Evolutionary conservation across 2,329 filamentous ascomycete genomes (phyloP).

Genomic region (Xylariaceae sp.): DNA sequence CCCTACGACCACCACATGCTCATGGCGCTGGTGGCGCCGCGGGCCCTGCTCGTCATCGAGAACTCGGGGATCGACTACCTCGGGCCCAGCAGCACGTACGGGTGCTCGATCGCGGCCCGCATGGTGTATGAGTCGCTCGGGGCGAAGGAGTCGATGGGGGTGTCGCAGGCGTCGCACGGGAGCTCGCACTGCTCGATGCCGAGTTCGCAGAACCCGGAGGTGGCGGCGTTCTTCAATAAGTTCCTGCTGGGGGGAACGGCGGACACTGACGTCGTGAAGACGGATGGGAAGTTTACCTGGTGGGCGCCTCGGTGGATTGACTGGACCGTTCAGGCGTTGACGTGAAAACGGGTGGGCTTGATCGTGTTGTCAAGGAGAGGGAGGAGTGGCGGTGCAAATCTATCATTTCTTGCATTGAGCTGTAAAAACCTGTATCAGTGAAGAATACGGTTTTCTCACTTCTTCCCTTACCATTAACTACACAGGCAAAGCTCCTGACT

Average conservation of each 20-base stretch:
- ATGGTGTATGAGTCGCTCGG: constrained; percentile 24
- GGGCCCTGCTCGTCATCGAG: constrained; percentile 43
- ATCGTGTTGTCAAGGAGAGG: too few relatives aligned
- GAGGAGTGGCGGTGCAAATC: too few relatives aligned
- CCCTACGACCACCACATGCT: constrained; percentile 48
- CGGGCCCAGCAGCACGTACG: constrained; percentile 40
- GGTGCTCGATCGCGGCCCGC: constrained; percentile 28
- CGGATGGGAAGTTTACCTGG: constrained; percentile 5
- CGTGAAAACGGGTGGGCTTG: background rate
- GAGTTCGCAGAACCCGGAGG: constrained; percentile 9
- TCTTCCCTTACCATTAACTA: too few relatives aligned
- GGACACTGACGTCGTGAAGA: constrained; percentile 11
- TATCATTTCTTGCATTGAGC: too few relatives aligned
- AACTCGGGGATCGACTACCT: constrained; percentile 44
- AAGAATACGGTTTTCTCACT: too few relatives aligned
- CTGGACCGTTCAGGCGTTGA: background rate
- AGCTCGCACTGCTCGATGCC: constrained; percentile 10
- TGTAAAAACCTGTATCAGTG: too few relatives aligned
- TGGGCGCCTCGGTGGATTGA: background rate
- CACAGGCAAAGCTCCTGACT: too few relatives aligned
- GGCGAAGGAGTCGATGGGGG: constrained; percentile 15
- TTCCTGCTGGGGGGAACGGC: constrained; percentile 8
- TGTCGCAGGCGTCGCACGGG: constrained; percentile 11
- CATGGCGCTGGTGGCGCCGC: constrained; percentile 43
- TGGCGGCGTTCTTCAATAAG: constrained; percentile 12